Conservation (phyloP, 2,329 filamentous ascomycete species). For the Aphanoascus verrucosus region DNA sequence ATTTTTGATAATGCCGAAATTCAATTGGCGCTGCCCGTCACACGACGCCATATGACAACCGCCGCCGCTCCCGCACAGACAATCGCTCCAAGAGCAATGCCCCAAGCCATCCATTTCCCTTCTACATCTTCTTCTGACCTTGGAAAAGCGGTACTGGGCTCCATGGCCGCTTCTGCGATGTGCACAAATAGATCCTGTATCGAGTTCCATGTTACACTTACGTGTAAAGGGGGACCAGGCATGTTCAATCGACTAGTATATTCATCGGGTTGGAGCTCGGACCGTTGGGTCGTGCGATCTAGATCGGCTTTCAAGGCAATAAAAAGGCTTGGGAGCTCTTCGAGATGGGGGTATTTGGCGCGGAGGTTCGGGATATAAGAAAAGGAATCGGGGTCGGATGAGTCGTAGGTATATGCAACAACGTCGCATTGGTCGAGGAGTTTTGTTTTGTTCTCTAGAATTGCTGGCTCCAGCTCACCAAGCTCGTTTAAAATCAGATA, state of each 20-base stretch:
- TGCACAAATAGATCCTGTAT: constrained; percentile 90
- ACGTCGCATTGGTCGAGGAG: constrained; percentile 80
- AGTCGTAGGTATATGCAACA: constrained; percentile 92
- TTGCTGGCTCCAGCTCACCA: constrained; percentile 87
- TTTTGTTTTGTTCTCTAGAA: constrained; percentile 82
- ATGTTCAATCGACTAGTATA: constrained; percentile 80
- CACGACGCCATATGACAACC: constrained; percentile 50
- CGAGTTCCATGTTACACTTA: constrained; percentile 86
- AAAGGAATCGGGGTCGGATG: constrained; percentile 91
- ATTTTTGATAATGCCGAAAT: not conserved
- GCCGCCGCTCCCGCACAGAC: constrained; percentile 49
- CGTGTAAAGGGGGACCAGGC: constrained; percentile 74
- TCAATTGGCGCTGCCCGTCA: constrained; percentile 27
- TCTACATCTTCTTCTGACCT: constrained; percentile 72
- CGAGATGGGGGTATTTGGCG: constrained; percentile 67
- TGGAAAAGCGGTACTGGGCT: constrained; percentile 78
- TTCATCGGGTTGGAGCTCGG: constrained; percentile 80
- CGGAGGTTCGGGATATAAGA: constrained; percentile 77
- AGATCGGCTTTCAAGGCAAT: constrained; percentile 89
- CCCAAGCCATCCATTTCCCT: constrained; percentile 72
- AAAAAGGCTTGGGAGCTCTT: constrained; percentile 83
- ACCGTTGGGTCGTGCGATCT: constrained; percentile 92
- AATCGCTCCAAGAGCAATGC: constrained; percentile 68
- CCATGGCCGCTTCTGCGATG: constrained; percentile 82
- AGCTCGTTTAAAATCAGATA: constrained; percentile 94